phyloP scores from a whole-genome alignment of 1,284 basidiomycete species.

The Sporisorium scitamineum region DNA sequence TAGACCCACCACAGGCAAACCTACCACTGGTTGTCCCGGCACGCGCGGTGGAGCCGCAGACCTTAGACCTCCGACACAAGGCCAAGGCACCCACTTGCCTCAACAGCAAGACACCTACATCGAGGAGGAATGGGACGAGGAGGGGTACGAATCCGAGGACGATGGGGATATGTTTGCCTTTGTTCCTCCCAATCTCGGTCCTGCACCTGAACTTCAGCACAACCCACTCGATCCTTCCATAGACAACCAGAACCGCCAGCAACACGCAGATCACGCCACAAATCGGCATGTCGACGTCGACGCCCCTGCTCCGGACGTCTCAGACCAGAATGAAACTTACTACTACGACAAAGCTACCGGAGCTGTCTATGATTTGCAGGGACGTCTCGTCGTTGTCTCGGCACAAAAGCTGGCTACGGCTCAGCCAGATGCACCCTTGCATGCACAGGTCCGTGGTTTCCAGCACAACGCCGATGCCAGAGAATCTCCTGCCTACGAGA shows the following conservation, averaged over 20 bases:
- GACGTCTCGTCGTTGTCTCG: constrained; percentile 57
- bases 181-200: constrained; percentile 56
- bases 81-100: constrained; percentile 20
- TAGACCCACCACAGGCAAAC: constrained; percentile 43
- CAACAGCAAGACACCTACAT: constrained; percentile 25
- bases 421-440: neutral
- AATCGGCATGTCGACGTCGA: constrained; percentile 9
- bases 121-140: constrained; percentile 55
- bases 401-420: too few relatives aligned
- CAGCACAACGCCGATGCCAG: constrained; percentile 7
- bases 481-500: constrained; percentile 19
- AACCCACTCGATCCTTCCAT: constrained; percentile 53
- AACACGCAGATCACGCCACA: constrained; percentile 1
- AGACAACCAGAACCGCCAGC: constrained; percentile 44
- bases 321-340: constrained; percentile 52
- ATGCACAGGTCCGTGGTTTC: constrained; percentile 10
- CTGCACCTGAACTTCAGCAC: constrained; percentile 40
- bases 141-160: constrained; percentile 62
- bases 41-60: constrained; percentile 39
- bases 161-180: constrained; percentile 68
- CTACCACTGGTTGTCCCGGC: constrained; percentile 43
- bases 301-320: constrained; percentile 7
- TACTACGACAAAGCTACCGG: constrained; percentile 65
- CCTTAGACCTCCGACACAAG: constrained; percentile 32
- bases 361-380: constrained; percentile 60